Percentiles rank a stretch among this genome's conserved stretches.
Evolutionary conservation across 176 grass and related monocot species (phyloP).

Genomic region (Paspalum notatum): DNA sequence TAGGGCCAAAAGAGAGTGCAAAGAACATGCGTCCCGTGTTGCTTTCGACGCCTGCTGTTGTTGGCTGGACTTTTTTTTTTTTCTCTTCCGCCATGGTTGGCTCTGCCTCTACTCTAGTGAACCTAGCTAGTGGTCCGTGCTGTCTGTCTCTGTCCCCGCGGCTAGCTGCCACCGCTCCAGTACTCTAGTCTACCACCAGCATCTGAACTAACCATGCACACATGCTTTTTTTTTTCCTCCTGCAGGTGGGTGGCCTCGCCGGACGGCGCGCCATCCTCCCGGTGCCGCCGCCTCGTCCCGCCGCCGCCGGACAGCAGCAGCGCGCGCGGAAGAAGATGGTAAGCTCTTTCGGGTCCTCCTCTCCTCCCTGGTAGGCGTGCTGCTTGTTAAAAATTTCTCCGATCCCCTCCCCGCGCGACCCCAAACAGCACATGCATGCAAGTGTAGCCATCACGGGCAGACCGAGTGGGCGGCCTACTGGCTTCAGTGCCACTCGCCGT

Average conservation of each 20-base stretch:
- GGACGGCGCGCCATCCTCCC: conserved; percentile 39
- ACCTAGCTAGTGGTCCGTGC: not conserved
- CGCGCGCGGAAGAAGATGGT: conserved; percentile 63
- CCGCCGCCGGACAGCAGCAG: conserved; percentile 48
- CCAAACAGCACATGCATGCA: not conserved
- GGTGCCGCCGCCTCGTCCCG: conserved; percentile 33
- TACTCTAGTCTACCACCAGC: not conserved
- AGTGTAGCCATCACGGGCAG: not conserved
- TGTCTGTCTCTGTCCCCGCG: not conserved
- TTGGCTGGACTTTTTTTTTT: not conserved
- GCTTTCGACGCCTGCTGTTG: conserved; percentile 34
- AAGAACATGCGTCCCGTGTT: conserved; percentile 33
- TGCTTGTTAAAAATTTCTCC: too few relatives aligned
- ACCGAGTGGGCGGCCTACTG: not conserved
- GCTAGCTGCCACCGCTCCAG: not conserved
- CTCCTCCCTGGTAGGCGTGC: too few relatives aligned
- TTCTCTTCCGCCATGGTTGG: not conserved
- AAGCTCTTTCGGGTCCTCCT: not conserved
- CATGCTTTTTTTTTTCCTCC: not conserved
- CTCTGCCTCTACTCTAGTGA: not conserved
- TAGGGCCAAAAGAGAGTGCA: not conserved
- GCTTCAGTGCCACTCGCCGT: not conserved
- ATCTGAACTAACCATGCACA: not conserved
- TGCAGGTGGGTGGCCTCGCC: conserved; percentile 31
- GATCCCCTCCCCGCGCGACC: too few relatives aligned